Percentiles rank a stretch among this genome's conserved stretches.
These are phyloP conservation scores for Eutrema yunnanense DNA, from an alignment of 345 rosid species.

Conservation along the genomic window DNA sequence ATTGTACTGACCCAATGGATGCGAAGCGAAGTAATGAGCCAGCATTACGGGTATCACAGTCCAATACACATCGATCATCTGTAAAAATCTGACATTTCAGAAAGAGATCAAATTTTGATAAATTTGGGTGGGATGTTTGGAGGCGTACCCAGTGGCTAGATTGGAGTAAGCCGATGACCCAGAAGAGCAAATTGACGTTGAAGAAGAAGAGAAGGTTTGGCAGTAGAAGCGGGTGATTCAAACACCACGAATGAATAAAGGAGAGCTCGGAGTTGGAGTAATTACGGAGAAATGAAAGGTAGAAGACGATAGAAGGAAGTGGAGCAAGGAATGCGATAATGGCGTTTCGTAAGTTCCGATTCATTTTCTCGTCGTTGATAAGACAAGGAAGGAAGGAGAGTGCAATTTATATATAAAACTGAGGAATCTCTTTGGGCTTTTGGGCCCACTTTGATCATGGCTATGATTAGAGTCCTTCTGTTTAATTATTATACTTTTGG, in stretches of 20 bases:
- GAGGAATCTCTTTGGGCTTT: neutral
- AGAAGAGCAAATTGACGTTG: conserved; percentile 88
- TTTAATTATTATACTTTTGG: conserved; percentile 2
- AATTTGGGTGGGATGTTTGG: neutral
- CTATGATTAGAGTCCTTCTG: conserved; percentile 14
- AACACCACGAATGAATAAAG: conserved; percentile 63
- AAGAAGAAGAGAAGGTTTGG: conserved; percentile 83
- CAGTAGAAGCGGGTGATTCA: conserved; percentile 65
- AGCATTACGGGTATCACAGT: conserved; percentile 84
- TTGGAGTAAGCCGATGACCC: conserved; percentile 68
- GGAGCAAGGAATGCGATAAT: conserved; percentile 63
- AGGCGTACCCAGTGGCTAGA: conserved; percentile 78
- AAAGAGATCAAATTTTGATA: neutral
- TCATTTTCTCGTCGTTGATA: conserved; percentile 26
- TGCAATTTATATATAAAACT: conserved; percentile 4
- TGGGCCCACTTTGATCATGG: conserved; percentile 21
- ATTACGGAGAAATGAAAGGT: conserved; percentile 50
- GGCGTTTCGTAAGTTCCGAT: conserved; percentile 50
- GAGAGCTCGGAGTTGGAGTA: conserved; percentile 27
- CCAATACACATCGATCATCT: conserved; percentile 98
- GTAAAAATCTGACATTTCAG: neutral
- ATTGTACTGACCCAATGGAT: conserved; percentile 58
- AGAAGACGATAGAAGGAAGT: conserved; percentile 67
- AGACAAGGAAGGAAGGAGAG: neutral
- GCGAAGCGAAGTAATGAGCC: conserved; percentile 65